A percentile compares a stretch with the other conserved stretches of the same genome.
Conservation (phyloP, 495 filamentous ascomycete genomes). For the Darksidea phi region DNA sequence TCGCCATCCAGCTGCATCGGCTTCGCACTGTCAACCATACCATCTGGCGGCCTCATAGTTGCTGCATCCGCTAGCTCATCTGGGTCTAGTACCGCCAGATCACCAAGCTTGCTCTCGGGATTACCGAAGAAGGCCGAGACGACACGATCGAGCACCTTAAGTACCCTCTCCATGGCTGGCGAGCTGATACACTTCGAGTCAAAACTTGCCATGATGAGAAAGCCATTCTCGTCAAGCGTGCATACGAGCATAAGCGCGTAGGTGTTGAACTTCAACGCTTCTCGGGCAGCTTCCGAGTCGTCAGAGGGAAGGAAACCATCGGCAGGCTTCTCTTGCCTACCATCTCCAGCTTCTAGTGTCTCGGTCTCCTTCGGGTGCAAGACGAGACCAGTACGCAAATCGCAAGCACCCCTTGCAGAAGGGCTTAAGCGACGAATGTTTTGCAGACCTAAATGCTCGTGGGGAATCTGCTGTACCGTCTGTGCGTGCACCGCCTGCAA, state of each 20-base stretch:
- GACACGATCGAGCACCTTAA: constrained; percentile 45
- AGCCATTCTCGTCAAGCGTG: constrained; percentile 55
- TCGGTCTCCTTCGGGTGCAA: constrained; percentile 40
- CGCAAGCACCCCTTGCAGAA: constrained; percentile 29
- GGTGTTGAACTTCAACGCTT: constrained; percentile 66
- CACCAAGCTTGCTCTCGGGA: constrained; percentile 11
- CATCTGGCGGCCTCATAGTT: constrained; percentile 5
- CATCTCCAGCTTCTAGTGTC: constrained; percentile 34
- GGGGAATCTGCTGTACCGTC: constrained; percentile 19
- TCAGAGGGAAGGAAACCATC: constrained; percentile 46
- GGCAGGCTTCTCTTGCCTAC: constrained; percentile 42
- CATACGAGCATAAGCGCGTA: constrained; percentile 66
- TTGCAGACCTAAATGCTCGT: constrained; percentile 36
- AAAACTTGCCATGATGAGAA: constrained; percentile 62
- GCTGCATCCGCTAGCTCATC: constrained; percentile 20
- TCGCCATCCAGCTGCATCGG: neutral
- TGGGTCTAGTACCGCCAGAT: constrained; percentile 9
- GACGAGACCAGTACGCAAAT: constrained; percentile 29
- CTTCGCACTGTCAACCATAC: neutral
- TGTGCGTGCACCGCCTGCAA: constrained; percentile 31
- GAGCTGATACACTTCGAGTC: constrained; percentile 51
- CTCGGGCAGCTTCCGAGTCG: constrained; percentile 57
- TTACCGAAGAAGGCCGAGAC: constrained; percentile 7
- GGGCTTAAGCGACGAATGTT: constrained; percentile 28
- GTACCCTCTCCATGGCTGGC: constrained; percentile 48